Percentiles rank a stretch among this genome's conserved stretches.
These are phyloP conservation scores for Rachicladosporium sp. DNA, from an alignment of 2,329 filamentous ascomycete genomes.

Conservation along the genomic window DNA sequence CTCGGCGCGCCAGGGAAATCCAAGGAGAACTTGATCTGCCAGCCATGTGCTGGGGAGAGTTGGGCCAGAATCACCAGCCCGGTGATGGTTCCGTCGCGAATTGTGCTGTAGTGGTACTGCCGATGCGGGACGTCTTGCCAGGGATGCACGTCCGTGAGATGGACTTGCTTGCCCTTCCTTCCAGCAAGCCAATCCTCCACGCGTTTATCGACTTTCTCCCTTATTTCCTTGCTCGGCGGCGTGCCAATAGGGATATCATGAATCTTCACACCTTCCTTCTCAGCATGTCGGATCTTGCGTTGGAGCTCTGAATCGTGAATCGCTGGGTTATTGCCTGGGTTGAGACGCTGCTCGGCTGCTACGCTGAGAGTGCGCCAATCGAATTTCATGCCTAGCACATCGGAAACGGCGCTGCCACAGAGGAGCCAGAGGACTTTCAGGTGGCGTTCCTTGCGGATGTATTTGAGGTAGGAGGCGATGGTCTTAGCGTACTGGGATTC, in stretches of 20 bases:
- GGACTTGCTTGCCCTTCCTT: conserved; percentile 76
- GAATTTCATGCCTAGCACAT: conserved; percentile 65
- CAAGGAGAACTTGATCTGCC: conserved; percentile 93
- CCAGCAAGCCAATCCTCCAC: conserved; percentile 68
- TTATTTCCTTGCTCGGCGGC: conserved; percentile 52
- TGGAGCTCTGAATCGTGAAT: conserved; percentile 54
- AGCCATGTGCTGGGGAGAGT: conserved; percentile 68
- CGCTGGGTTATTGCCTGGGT: conserved; percentile 56
- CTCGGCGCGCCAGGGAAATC: conserved; percentile 82
- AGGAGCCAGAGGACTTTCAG: conserved; percentile 83
- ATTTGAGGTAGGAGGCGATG: conserved; percentile 61
- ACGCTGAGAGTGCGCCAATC: conserved; percentile 84
- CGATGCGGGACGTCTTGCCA: conserved; percentile 78
- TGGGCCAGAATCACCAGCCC: conserved; percentile 75
- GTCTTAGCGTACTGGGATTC: conserved; percentile 61
- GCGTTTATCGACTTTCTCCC: conserved; percentile 55
- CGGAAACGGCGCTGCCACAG: conserved; percentile 65
- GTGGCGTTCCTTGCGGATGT: conserved; percentile 55
- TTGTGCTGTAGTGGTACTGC: conserved; percentile 72
- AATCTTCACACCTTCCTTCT: conserved; percentile 74
- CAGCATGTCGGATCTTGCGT: conserved; percentile 67
- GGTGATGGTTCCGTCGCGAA: conserved; percentile 57
- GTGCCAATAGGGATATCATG: conserved; percentile 57
- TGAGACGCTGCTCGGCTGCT: conserved; percentile 76
- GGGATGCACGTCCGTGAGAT: conserved; percentile 77